phyloP scores from a whole-genome alignment of 1,284 basidiomycete species.

The Sanghuangporus sanghuang region DNA sequence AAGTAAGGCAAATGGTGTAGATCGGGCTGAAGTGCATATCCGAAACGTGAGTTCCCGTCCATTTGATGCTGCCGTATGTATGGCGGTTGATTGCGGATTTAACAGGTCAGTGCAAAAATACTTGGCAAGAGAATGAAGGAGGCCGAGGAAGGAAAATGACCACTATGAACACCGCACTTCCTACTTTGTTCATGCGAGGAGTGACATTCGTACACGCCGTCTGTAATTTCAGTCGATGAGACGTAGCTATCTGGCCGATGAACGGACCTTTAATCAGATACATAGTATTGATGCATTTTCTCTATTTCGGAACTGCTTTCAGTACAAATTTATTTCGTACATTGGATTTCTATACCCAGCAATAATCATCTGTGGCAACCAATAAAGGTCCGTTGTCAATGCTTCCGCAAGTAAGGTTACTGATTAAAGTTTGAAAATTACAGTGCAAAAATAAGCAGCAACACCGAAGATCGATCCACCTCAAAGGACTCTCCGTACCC shows the following conservation, averaged over 20 bases:
- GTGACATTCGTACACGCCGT: background rate
- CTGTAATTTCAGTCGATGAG: background rate
- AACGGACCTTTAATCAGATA: background rate
- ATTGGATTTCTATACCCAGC: background rate
- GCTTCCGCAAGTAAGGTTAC: background rate
- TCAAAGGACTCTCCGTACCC: background rate
- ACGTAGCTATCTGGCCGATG: background rate
- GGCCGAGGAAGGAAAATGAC: slow-evolving; percentile 36
- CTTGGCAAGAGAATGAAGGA: slow-evolving; percentile 59
- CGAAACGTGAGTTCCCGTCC: slow-evolving; percentile 57
- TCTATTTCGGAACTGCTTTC: background rate
- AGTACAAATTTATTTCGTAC: background rate
- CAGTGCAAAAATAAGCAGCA: background rate
- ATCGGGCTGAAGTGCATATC: slow-evolving; percentile 81
- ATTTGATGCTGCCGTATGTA: slow-evolving; percentile 16
- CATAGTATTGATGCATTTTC: background rate
- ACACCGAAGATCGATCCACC: background rate
- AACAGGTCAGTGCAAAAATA: slow-evolving; percentile 75
- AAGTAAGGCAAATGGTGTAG: slow-evolving; percentile 75
- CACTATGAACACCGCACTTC: slow-evolving; percentile 23
- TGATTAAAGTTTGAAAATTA: background rate
- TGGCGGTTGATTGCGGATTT: slow-evolving; percentile 14
- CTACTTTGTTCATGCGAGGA: background rate
- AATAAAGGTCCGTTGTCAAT: background rate
- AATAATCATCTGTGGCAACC: background rate